Percentiles rank a stretch among this genome's conserved stretches.
These are phyloP conservation scores for Polyporus tsugae DNA, from an alignment of 1,284 basidiomycete genomes.

Conservation along the genomic window DNA sequence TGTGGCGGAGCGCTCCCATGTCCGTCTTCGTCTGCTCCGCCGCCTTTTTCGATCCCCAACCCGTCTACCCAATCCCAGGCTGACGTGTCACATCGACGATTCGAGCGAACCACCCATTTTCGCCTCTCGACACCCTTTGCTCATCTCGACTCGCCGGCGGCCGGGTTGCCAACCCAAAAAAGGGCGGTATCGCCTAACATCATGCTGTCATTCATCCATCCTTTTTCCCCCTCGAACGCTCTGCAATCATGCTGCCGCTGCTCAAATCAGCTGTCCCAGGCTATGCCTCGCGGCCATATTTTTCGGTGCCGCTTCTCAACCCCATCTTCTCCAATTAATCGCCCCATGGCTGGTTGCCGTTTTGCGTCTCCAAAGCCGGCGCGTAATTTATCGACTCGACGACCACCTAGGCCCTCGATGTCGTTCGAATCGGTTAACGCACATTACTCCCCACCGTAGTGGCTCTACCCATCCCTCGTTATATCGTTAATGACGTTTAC, in stretches of 20 bases:
- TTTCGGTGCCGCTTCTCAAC: slow-evolving; percentile 27
- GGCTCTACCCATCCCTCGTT: slow-evolving; percentile 9
- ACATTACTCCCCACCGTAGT: slow-evolving; percentile 9
- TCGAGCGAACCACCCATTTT: background rate
- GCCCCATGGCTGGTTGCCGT: slow-evolving; percentile 11
- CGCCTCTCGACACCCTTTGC: slow-evolving; percentile 1
- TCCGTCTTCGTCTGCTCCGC: slow-evolving; percentile 6
- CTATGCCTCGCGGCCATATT: slow-evolving; percentile 26
- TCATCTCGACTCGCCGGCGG: slow-evolving; percentile 6
- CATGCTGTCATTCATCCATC: slow-evolving; percentile 7
- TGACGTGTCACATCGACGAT: slow-evolving; percentile 5
- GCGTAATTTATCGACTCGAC: slow-evolving; percentile 34
- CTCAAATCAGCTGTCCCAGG: background rate
- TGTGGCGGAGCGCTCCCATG: slow-evolving; percentile 15
- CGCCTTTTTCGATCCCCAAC: background rate
- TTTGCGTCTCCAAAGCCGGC: slow-evolving; percentile 17
- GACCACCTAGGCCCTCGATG: slow-evolving; percentile 24
- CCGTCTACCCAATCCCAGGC: slow-evolving; percentile 2
- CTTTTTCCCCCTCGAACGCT: background rate
- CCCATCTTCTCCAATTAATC: slow-evolving; percentile 4
- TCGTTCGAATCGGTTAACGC: slow-evolving; percentile 29
- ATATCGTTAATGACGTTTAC: slow-evolving; percentile 16
- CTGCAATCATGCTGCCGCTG: background rate
- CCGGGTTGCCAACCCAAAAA: slow-evolving; percentile 15
- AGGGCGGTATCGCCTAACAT: slow-evolving; percentile 17